Evolutionary conservation across 257 asterid genomes (phyloP).

Genomic region (Solanum phureja): DNA sequence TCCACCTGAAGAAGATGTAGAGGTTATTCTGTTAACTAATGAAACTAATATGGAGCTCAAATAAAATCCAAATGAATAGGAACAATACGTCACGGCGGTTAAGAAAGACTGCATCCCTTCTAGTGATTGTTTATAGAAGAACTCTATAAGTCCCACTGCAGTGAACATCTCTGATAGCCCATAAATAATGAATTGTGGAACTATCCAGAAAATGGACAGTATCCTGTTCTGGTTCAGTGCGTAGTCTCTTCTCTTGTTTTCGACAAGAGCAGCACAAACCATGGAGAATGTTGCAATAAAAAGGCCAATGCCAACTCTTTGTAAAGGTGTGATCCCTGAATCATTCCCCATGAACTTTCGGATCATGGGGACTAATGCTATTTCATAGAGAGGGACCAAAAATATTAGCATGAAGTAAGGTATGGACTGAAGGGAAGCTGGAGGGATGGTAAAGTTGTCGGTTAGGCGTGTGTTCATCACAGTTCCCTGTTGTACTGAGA

Average conservation of each 20-base stretch:
- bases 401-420: neutral
- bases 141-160: constrained; percentile 62
- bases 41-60: constrained; percentile 23
- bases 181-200: constrained; percentile 61
- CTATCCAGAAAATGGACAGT: constrained; percentile 62
- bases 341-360: constrained; percentile 28
- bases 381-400: neutral
- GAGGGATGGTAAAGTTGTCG: constrained; percentile 41
- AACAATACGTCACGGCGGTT: constrained; percentile 66
- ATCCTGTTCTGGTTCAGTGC: neutral
- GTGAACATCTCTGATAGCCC: constrained; percentile 75
- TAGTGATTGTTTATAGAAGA: constrained; percentile 53
- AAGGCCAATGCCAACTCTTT: constrained; percentile 13
- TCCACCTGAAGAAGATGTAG: neutral
- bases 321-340: constrained; percentile 57
- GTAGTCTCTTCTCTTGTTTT: constrained; percentile 32
- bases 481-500: constrained; percentile 59
- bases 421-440: constrained; percentile 50
- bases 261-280: constrained; percentile 61
- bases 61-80: constrained; percentile 61
- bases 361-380: constrained; percentile 40
- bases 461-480: constrained; percentile 42
- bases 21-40: neutral
- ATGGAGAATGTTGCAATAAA: constrained; percentile 62
- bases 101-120: constrained; percentile 64